Conservation (phyloP, 2,329 filamentous ascomycete species). For the Pseudocercospora eumusae region DNA sequence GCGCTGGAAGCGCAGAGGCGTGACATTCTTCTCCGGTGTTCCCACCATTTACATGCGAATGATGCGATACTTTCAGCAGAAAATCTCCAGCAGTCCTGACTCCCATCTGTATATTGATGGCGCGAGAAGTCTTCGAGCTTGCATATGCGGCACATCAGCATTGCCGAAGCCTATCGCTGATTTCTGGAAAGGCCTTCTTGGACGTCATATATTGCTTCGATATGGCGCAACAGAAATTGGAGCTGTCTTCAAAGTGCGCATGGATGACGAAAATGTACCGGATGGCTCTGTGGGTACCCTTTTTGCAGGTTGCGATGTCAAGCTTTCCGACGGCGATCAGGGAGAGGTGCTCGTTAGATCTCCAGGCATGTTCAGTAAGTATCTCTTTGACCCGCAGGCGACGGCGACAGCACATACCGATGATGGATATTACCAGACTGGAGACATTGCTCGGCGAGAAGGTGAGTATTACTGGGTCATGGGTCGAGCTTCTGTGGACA, state of each 20-base stretch:
- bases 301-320: conserved; percentile 51
- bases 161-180: conserved; percentile 54
- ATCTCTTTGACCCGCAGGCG: conserved; percentile 36
- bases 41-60: conserved; percentile 55
- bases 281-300: conserved; percentile 51
- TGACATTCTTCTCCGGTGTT: conserved; percentile 54
- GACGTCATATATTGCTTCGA: conserved; percentile 49
- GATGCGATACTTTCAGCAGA: conserved; percentile 48
- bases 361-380: conserved; percentile 41
- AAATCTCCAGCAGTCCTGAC: conserved; percentile 37
- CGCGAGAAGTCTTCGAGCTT: conserved; percentile 45
- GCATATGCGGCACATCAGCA: conserved; percentile 52
- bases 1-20: conserved; percentile 46
- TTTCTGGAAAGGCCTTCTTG: conserved; percentile 52
- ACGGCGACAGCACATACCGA: conserved; percentile 36
- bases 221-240: conserved; percentile 57
- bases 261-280: conserved; percentile 46
- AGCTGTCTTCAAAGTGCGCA: conserved; percentile 50
- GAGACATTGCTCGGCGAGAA: conserved; percentile 43
- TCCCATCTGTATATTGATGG: conserved; percentile 47
- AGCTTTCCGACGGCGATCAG: conserved; percentile 49
- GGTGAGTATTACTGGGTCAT: conserved; percentile 55
- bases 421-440: conserved; percentile 39
- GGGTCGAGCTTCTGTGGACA: conserved; percentile 55
- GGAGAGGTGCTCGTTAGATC: conserved; percentile 51